Base-by-base conservation (phyloP, 805 yeast species). In the Komagataella pastoris region DNA sequence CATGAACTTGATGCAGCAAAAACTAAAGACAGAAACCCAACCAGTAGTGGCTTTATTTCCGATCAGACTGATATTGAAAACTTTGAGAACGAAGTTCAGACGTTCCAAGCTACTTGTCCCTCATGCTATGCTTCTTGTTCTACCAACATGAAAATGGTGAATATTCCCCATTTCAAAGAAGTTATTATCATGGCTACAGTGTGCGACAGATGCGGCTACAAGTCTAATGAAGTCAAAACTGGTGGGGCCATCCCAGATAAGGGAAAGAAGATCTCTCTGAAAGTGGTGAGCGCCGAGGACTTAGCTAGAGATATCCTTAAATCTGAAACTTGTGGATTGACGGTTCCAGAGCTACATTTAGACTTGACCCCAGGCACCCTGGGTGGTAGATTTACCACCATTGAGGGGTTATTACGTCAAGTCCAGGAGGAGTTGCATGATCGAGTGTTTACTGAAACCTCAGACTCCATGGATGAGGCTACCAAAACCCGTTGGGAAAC, bases 141-240 rank as follows among this genome's bases (percentile, higher is more conserved):
- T 52, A 93, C 99, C 2, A 95, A 90, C 64, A 93, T 93, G 99
- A 93, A 93, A 71, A 79, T 89, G 44, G 96, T 93, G 19, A 83
- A 88, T 65, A 93, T 93, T 58, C 99, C 99, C 18, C 98, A 93
- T 69, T 93, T 93, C 77, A 90, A 91, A 70, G 98, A 93, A 58
- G 99, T 93, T 46, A 85, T 93, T 54, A 79, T 93, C 60, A 93
- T 93, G 99, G 85, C 95, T 49, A 93, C 99, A 1, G 82, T 79
- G 1, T 93, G 99, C 71, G 90, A 83, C 36, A 70, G 79, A 56
- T 93, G 99, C 70, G 99, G 98, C 44, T 93, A 86, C 70, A 91
- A 88, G 70, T 87, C 96, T 17, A 93, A 93, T 65, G 99, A 93
- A 68, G 99, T 93, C 57, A 93, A 91, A 71, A 93, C 99, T 4